Evolutionary conservation across 805 yeast genomes (phyloP), one percentile per base, ranked within the genome.

Genomic region (Kregervanrija delftensis): DNA sequence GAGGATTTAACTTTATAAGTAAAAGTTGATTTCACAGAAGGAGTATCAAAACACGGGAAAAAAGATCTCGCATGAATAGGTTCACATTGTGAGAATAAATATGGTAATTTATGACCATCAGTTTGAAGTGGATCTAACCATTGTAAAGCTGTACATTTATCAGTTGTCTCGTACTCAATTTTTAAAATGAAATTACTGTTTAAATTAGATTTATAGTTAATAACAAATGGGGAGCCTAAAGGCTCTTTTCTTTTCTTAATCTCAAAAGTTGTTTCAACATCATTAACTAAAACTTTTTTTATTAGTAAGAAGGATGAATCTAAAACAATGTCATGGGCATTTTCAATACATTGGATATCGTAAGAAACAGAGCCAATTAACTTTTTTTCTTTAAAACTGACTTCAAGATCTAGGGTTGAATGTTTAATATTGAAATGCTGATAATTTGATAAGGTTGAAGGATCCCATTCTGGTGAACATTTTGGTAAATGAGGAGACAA

Each of bases 1-100:
- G 79, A 73, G 2, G 95, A 85, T 36, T 63, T 72, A 43, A 85
- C 79, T 17, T 66, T 67, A 50, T 82, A 79, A 13, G 66, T 61
- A 56, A 72, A 85, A 1, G 81, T 70, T 1, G 89, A 74, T 61
- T 89, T 89, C 30, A 88, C 73, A 0, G 91, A 74, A 1, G 96
- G 96, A 0, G 96, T 88, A 63, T 89, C 96, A 59, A 89, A 89
- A 56, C 88, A 85, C 8, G 96, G 96, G 67, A 85, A 82, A 57
- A 88, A 71, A 12, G 91, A 77, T 57, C 96, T 74, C 6, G 96
- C 93, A 58, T 89, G 96, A 51, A 86, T 88, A 33, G 96, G 89
- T 67, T 89, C 95, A 59, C 95, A 77, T 65, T 89, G 96, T 10
- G 96, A 86, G 62, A 88, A 89, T 46, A 89, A 71, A 61, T 78